Evolutionary conservation across 2,329 filamentous ascomycete genomes (phyloP).

Genomic region (Diplocarpon rosae): DNA sequence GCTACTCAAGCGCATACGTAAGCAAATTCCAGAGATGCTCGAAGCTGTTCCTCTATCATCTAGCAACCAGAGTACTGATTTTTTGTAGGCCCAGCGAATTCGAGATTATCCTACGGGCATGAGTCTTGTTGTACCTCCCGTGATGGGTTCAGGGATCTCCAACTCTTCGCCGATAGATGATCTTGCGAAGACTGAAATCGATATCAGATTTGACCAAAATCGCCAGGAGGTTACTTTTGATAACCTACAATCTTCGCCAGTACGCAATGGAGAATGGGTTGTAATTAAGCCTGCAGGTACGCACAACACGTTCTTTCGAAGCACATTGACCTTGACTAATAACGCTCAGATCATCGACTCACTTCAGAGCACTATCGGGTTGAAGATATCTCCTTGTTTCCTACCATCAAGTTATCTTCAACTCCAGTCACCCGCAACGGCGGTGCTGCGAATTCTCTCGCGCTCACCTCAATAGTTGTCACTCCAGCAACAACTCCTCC

Average conservation of each 20-base stretch:
- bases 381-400: slow-evolving; percentile 19
- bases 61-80: too few species aligned
- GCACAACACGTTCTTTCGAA: neutral
- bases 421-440: slow-evolving; percentile 5
- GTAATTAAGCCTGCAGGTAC: slow-evolving; percentile 11
- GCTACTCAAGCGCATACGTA: slow-evolving; percentile 42
- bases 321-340: neutral
- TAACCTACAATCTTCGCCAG: slow-evolving; percentile 6
- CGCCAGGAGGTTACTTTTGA: slow-evolving; percentile 19
- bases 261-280: slow-evolving; percentile 24
- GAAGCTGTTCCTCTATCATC: neutral
- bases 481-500: slow-evolving; percentile 20
- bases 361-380: slow-evolving; percentile 20
- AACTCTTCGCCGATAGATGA: neutral
- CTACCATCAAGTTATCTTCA: slow-evolving; percentile 19
- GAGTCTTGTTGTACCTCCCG: slow-evolving; percentile 24
- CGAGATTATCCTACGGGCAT: slow-evolving; percentile 27
- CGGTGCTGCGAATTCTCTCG: neutral
- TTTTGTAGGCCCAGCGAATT: slow-evolving; percentile 12
- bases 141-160: neutral
- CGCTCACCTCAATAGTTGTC: slow-evolving; percentile 4
- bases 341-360: slow-evolving; percentile 4
- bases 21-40: slow-evolving; percentile 1
- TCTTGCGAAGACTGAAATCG: neutral
- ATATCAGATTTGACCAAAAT: slow-evolving; percentile 16